Conservation (phyloP, 116 monocot genomes). For the Phalaenopsis hybrid region DNA sequence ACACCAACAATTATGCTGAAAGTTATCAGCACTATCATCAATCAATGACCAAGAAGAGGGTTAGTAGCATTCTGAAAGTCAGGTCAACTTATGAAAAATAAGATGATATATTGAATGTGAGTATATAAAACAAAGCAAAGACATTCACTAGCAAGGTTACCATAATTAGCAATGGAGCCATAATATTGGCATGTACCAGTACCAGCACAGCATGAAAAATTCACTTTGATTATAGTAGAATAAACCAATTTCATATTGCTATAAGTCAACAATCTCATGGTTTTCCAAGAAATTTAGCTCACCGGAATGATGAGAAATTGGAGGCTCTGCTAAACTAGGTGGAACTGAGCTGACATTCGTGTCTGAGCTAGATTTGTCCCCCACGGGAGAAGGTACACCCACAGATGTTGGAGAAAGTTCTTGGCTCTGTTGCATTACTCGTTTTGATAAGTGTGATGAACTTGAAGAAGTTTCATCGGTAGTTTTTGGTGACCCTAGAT, state of each 20-base stretch:
- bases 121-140: neutral
- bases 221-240: neutral
- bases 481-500: conserved; percentile 21
- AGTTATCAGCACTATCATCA: neutral
- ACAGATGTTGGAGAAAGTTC: conserved; percentile 16
- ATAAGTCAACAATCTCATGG: neutral
- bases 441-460: conserved; percentile 21
- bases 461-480: conserved; percentile 16
- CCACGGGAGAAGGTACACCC: conserved; percentile 19
- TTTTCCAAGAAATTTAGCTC: conserved; percentile 9
- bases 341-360: conserved; percentile 45
- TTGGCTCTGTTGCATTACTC: conserved; percentile 15
- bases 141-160: neutral
- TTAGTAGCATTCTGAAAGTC: neutral
- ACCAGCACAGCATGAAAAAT: neutral
- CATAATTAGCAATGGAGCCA: neutral
- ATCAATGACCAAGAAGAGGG: neutral
- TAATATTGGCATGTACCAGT: neutral
- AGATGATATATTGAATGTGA: neutral
- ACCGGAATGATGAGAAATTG: conserved; percentile 61
- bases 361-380: conserved; percentile 26
- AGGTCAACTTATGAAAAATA: neutral
- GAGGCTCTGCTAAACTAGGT: conserved; percentile 42
- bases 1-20: neutral
- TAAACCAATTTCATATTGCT: neutral